Evolutionary conservation across 2,329 filamentous ascomycete species (phyloP), one percentile per base, ranked within the genome.

Genomic region (Neophaeococcomyces mojaviensis): DNA sequence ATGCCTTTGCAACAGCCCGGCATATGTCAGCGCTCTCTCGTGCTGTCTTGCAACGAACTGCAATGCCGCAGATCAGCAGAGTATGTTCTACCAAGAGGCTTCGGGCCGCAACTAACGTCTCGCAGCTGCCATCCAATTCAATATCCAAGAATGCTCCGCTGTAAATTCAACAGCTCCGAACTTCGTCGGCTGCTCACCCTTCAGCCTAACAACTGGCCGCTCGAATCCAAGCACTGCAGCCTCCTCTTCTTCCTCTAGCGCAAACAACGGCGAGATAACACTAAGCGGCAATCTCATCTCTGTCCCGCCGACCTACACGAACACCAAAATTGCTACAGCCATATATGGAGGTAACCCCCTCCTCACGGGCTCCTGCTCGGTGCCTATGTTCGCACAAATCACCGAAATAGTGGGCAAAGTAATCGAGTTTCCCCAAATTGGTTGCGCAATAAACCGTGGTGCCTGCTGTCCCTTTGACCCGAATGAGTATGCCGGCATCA

Each of bases 151-250:
- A 36, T 58, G 56, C 35, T 49, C 46, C 13, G 48, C 50, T 9
- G 56, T 58, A 22, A 57, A 56, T 31, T 49, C 56, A 40, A 52
- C 53, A 10, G 56, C 56, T 10, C 56, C 56, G 7, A 49, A 56
- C 32, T 58, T 57, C 39, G 56, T 58, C 26, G 56, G 56, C 35
- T 58, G 56, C 38, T 57, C 56, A 3, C 53, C 55, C n/a, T 44
- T 46, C 20, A 46, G 44, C 20, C 30, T 46, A 3, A 39, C 48
- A 15, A 39, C 46, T 8, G 24, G 35, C n/a, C 28, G 46, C 12
- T 24, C 49, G n/a, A 45, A 41, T n/a, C 37, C 45, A 5, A 42
- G 32, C 20, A 47, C 48, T 5, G 16, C 39, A 32, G 8, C 38
- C 8, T 43, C 46, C 12, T 20, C 42, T n/a, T 47, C 55, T 10